A percentile compares a stretch with the other conserved stretches of the same genome.
Conservation (phyloP, 2,329 filamentous ascomycete genomes). For the Elsinoe batatas region DNA sequence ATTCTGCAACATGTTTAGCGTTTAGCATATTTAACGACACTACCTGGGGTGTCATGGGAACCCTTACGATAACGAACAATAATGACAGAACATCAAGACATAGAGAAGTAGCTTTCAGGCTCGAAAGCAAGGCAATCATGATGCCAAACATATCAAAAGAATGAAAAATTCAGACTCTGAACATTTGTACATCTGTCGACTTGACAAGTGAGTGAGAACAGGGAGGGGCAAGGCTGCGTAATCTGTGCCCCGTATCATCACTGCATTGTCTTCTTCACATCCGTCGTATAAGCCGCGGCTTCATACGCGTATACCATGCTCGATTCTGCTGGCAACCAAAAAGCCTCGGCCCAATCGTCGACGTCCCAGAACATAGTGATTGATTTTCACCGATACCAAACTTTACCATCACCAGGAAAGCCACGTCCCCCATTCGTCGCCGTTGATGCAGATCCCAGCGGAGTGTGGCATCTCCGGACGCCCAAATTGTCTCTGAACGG, state of each 20-base stretch:
- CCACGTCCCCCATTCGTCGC: neutral
- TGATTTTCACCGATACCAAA: neutral
- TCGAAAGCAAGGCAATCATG: too few species aligned
- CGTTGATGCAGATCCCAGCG: conserved; percentile 1
- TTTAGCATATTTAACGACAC: neutral
- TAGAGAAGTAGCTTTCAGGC: neutral
- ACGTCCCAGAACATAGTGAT: neutral
- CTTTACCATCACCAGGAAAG: neutral
- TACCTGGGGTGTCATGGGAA: neutral
- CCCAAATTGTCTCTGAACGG: conserved; percentile 2
- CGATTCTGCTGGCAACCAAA: neutral
- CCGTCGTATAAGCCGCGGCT: conserved; percentile 4
- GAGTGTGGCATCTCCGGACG: conserved; percentile 1
- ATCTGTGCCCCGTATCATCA: neutral
- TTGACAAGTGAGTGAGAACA: too few species aligned
- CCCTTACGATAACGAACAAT: neutral
- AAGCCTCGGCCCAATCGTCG: conserved; percentile 1
- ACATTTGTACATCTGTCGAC: too few species aligned
- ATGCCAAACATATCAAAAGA: too few species aligned
- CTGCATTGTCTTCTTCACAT: neutral
- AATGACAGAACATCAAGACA: neutral
- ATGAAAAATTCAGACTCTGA: too few species aligned
- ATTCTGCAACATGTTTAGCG: neutral
- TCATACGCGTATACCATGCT: neutral
- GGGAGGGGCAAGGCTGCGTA: too few species aligned